These are phyloP conservation scores for Gryganskiella cystojenkinii DNA, from an alignment of 192 early-diverging fungal genomes.

Conservation along the genomic window DNA sequence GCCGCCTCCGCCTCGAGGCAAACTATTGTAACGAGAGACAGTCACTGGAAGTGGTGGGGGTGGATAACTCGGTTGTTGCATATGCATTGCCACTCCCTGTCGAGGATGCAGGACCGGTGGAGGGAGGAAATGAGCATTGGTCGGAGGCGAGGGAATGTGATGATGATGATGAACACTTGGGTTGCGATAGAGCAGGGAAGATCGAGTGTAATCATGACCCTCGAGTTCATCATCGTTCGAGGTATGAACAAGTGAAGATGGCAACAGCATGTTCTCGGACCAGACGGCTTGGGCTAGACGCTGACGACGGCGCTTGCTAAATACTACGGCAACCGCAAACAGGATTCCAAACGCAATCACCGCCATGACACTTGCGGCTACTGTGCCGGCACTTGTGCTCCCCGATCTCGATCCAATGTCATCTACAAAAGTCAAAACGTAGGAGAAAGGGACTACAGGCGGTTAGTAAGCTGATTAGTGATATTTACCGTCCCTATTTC, in stretches of 20 bases:
- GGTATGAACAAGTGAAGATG: constrained; percentile 26
- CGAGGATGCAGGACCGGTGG: constrained; percentile 38
- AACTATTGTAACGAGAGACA: not conserved
- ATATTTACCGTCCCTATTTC: not conserved
- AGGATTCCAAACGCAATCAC: constrained; percentile 12
- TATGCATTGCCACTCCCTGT: constrained; percentile 27
- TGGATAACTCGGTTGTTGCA: constrained; percentile 32
- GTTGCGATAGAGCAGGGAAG: constrained; percentile 18
- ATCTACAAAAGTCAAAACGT: not conserved
- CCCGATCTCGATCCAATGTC: constrained; percentile 1
- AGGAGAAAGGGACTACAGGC: not conserved
- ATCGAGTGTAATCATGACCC: constrained; percentile 39
- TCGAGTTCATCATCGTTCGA: constrained; percentile 40
- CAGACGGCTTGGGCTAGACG: constrained; percentile 29
- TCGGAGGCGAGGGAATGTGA: constrained; percentile 5
- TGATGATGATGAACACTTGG: constrained; percentile 9
- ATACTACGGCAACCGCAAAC: constrained; percentile 20
- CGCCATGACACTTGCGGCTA: constrained; percentile 30
- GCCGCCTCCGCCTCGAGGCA: not conserved
- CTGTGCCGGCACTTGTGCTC: constrained; percentile 6
- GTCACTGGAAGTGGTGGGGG: constrained; percentile 15
- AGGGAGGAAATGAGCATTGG: constrained; percentile 31
- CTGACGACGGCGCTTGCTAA: constrained; percentile 32
- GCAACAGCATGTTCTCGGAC: constrained; percentile 42
- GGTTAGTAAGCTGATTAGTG: not conserved